These are phyloP conservation scores for Neurospora discreta DNA, from an alignment of 495 filamentous ascomycete species.

Conservation along the genomic window DNA sequence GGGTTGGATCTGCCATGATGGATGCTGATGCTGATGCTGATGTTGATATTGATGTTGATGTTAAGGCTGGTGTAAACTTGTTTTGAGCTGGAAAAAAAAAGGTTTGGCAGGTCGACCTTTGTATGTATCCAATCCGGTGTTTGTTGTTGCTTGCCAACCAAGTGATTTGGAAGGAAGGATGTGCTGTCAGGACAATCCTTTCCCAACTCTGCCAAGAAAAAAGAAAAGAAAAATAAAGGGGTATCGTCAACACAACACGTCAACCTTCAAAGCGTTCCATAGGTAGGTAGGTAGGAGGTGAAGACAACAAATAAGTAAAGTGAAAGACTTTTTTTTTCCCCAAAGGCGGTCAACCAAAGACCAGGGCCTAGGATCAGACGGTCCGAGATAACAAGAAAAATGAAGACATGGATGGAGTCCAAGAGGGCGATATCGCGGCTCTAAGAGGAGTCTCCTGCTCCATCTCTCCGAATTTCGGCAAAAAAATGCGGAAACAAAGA, in stretches of 20 bases:
- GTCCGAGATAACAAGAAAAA: background rate
- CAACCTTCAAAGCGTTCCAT: background rate
- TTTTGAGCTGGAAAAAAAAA: no score
- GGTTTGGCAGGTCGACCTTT: background rate
- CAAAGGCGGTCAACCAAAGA: background rate
- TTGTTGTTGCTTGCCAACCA: background rate
- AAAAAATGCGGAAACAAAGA: background rate
- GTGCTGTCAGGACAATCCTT: background rate
- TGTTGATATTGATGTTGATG: background rate
- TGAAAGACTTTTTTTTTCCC: background rate
- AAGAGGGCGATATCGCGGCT: background rate
- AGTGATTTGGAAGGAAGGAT: background rate
- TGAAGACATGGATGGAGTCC: background rate
- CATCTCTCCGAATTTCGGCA: background rate
- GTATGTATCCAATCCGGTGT: no score
- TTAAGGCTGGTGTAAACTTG: no score
- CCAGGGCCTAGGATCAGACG: background rate
- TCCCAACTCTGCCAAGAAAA: background rate
- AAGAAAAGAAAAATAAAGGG: background rate
- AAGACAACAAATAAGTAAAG: background rate
- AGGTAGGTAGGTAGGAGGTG: background rate
- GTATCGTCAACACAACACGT: background rate
- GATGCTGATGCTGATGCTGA: background rate
- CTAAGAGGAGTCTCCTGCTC: background rate
- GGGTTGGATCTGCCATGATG: background rate